phyloP scores from a whole-genome alignment of 1,284 basidiomycete genomes.

The Austroboletus niveus region DNA sequence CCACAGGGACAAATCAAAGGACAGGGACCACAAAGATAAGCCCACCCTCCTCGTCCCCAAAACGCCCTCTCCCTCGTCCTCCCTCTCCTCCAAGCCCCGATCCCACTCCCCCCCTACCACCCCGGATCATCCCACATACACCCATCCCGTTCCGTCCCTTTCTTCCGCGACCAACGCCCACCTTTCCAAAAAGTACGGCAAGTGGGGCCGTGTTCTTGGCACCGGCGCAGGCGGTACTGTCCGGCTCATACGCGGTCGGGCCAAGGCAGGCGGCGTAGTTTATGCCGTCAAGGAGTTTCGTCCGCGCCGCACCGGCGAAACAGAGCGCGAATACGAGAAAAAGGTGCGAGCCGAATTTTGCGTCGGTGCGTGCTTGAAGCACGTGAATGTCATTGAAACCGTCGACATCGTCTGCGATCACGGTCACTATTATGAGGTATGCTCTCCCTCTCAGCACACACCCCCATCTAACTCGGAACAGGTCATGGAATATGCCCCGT shows the following conservation, averaged over 20 bases:
- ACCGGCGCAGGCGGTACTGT: conserved; percentile 98
- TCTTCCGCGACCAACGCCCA: conserved; percentile 88
- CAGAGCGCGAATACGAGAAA: conserved; percentile 97
- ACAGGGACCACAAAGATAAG: conserved; percentile 20
- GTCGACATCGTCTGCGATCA: conserved; percentile 98
- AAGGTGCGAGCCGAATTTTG: conserved; percentile 99
- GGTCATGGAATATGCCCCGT: conserved; percentile 99
- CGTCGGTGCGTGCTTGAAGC: conserved; percentile 92
- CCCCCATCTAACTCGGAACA: conserved; percentile 32
- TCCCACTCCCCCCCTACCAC: conserved; percentile 31
- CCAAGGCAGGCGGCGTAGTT: conserved; percentile 77
- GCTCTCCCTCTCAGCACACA: conserved; percentile 14
- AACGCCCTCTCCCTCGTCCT: conserved; percentile 35
- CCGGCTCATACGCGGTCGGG: conserved; percentile 86
- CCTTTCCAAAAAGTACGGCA: conserved; percentile 97
- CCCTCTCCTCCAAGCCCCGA: conserved; percentile 24
- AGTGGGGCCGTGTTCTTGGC: conserved; percentile 95
- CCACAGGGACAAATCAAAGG: conserved; percentile 16
- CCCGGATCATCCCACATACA: conserved; percentile 30
- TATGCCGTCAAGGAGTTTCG: conserved; percentile 99
- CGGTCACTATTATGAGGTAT: conserved; percentile 96
- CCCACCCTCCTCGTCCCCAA: conserved; percentile 20
- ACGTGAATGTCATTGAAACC: conserved; percentile 97
- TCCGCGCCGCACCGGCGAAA: conserved; percentile 83
- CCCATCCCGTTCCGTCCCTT: conserved; percentile 49